A percentile compares a stretch with the other conserved stretches of the same genome.
phyloP scores from a whole-genome alignment of 768 basidiomycete species.

The Xerocomellus dryophilus region DNA sequence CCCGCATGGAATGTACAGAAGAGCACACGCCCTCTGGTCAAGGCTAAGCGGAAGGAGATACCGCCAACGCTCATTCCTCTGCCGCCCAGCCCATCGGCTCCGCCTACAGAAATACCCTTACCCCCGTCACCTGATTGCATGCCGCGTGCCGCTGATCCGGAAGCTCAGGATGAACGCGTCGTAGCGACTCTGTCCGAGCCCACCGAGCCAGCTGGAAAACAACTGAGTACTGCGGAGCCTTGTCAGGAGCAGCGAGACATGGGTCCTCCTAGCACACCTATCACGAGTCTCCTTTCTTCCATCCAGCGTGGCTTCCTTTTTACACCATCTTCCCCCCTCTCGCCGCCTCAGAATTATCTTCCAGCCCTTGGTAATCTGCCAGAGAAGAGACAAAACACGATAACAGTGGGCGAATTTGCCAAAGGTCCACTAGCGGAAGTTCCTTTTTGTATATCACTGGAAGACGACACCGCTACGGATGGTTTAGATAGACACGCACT shows the following conservation, averaged over 20 bases:
- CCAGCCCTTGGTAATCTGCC: background rate
- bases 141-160: background rate
- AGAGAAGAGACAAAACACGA: constrained; percentile 8
- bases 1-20: constrained; percentile 5
- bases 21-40: constrained; percentile 11
- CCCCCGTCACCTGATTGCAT: constrained; percentile 18
- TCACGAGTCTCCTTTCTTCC: constrained; percentile 56
- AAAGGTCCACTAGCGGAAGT: background rate
- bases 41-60: constrained; percentile 12
- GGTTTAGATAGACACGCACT: constrained; percentile 25
- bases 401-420: background rate
- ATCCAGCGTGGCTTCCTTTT: constrained; percentile 70
- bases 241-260: constrained; percentile 2
- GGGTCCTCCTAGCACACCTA: constrained; percentile 50
- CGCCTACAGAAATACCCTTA: constrained; percentile 20
- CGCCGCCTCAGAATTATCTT: constrained; percentile 51
- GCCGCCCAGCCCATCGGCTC: constrained; percentile 21
- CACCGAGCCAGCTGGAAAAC: background rate
- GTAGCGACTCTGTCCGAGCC: background rate
- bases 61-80: constrained; percentile 18
- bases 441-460: constrained; percentile 11
- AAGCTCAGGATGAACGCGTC: constrained; percentile 4
- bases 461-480: constrained; percentile 8
- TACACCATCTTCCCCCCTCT: constrained; percentile 59
- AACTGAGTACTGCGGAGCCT: background rate